Base-by-base conservation (phyloP, 768 basidiomycete genomes). In the Mycena pura region DNA sequence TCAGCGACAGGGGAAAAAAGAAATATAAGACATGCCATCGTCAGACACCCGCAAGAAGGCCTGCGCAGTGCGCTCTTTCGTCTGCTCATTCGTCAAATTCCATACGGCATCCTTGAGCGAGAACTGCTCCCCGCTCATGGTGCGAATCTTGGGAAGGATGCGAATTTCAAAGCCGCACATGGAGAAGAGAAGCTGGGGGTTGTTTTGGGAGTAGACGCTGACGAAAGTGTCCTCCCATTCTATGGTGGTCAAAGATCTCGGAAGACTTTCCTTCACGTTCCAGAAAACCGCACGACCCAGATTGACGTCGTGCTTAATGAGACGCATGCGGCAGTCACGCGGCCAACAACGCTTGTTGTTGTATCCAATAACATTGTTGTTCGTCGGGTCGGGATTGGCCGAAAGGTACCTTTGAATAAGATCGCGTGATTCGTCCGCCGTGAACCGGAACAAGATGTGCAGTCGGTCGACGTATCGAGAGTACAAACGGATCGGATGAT, bases 291-390 rank as follows among this genome's bases (percentile, higher is more conserved):
- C 97, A 62, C 97, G 86, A 21, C 96, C 97, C 43, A 99, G 82
- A 76, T 99, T 99, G 77, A 99, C 97, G 72, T 99, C 97, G 75
- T 99, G 97, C 77, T 99, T 99, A 82, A 97, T 96, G 57, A 99
- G 83, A 31, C 97, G 84, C 97, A 99, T 99, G 60, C 97, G 90
- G 75, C 97, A 99, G 77, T 99, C 97, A 66, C 96, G 86, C 34
- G 97, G 97, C 97, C 97, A 99, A 78, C 97, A 99, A 48, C 95
- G 90, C 77, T 96, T 97, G 82, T 98, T 99, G 80, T 98, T 98
- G 77, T 98, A 99, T 1, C 96, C 97, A 64, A 98, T 96, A 64
- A 99, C 93, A 70, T 99, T 99, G 78, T 98, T 97, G 77, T 98
- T 98, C 11, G 93, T 99, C 3, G 97, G 96, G 76, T 99, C 97